Conservation (phyloP, 1,284 basidiomycete species). For the Tylopilus sp. region DNA sequence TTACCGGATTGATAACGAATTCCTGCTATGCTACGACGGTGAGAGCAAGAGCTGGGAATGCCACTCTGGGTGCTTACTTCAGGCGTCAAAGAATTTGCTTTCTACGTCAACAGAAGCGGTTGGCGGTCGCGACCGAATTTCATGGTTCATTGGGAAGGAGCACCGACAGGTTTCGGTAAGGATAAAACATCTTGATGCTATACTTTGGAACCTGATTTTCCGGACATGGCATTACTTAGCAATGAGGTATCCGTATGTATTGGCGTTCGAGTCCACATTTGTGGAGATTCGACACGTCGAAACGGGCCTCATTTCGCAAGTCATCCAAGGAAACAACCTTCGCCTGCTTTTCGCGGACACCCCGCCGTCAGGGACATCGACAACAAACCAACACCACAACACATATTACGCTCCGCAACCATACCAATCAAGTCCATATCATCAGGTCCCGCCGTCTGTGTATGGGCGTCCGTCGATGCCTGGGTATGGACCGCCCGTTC, state of each 20-base stretch:
- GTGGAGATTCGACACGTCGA: constrained; percentile 97
- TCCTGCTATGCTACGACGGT: constrained; percentile 98
- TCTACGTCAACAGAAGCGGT: constrained; percentile 98
- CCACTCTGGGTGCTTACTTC: constrained; percentile 7
- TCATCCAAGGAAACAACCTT: constrained; percentile 91
- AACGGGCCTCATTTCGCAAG: constrained; percentile 88
- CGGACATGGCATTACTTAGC: constrained; percentile 49
- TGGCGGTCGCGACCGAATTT: constrained; percentile 89
- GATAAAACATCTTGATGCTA: constrained; percentile 12
- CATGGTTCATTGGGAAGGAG: constrained; percentile 97
- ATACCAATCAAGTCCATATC: constrained; percentile 41
- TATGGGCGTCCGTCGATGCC: constrained; percentile 39
- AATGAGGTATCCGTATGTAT: constrained; percentile 93
- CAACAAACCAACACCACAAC: constrained; percentile 35
- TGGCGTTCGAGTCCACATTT: constrained; percentile 96
- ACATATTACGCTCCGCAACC: constrained; percentile 35
- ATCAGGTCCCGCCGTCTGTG: constrained; percentile 20
- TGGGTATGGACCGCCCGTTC: constrained; percentile 42
- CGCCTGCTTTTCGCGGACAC: constrained; percentile 92
- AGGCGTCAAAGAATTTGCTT: constrained; percentile 81
- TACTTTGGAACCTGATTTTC: not conserved
- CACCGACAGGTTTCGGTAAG: constrained; percentile 90
- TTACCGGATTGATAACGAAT: constrained; percentile 95
- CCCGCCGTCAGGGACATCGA: constrained; percentile 76
- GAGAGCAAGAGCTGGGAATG: constrained; percentile 24